Percentiles rank a stretch among this genome's conserved stretches.
Evolutionary conservation across 2,329 filamentous ascomycete genomes (phyloP).

Genomic region (Calonectria multiphialidica): DNA sequence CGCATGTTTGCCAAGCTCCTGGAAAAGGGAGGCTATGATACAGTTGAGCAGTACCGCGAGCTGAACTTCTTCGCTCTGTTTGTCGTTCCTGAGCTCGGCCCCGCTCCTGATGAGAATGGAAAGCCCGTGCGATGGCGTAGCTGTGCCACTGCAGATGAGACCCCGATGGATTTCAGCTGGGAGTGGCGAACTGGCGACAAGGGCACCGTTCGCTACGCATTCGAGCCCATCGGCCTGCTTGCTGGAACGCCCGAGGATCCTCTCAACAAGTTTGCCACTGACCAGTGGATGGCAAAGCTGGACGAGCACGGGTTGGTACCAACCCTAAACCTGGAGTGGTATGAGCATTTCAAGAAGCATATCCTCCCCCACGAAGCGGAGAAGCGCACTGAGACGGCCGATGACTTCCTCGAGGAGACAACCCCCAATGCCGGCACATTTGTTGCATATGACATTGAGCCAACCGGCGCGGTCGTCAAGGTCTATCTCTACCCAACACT

Average conservation of each 20-base stretch:
- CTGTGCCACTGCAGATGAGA: neutral
- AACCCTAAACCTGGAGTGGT: slow-evolving; percentile 4
- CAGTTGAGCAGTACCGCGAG: neutral
- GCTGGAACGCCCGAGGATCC: slow-evolving; percentile 1
- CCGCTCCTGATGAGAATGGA: neutral
- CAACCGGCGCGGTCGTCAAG: neutral
- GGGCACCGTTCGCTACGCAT: neutral
- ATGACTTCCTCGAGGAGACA: neutral
- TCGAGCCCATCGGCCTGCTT: neutral
- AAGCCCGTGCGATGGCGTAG: neutral
- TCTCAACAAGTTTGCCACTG: neutral
- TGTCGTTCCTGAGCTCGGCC: neutral
- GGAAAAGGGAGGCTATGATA: neutral
- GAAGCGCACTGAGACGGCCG: neutral
- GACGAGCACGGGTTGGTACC: neutral
- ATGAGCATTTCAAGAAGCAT: neutral
- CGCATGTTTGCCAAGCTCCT: neutral
- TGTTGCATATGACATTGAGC: slow-evolving; percentile 1
- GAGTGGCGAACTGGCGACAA: neutral
- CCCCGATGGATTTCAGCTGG: neutral
- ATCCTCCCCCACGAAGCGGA: neutral
- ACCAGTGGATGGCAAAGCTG: neutral
- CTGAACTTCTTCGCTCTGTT: neutral
- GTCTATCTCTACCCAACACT: neutral
- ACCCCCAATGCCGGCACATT: slow-evolving; percentile 2